Base-by-base conservation (phyloP, 495 filamentous ascomycete genomes). In the Hypoxylon cercidicola region DNA sequence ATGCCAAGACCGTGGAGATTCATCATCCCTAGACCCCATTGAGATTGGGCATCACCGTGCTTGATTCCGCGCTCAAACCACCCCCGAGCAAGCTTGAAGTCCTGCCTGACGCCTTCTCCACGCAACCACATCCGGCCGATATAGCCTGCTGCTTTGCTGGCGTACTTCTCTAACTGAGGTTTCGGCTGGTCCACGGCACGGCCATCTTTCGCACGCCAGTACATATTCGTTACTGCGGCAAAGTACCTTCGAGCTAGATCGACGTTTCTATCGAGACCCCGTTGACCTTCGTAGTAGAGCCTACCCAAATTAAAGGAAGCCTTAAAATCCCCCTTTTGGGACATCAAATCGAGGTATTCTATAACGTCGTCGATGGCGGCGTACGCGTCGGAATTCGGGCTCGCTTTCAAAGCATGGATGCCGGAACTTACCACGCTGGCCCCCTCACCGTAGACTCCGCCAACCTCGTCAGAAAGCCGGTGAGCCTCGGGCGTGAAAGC, bases 291-390 rank as follows among this genome's bases (percentile, higher is more conserved):
- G 68, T 97, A 98, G 67, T 97, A 88, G 59, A 97, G 85, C 57
- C 90, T 87, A 16, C 91, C 95, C 0, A 99, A 81, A 54, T 89
- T 93, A 73, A 93, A 97, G 0, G 92, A 96, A 3, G 95, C 92
- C 69, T 93, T 95, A 62, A 96, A 84, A 66, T 98, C 93, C 5
- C 93, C 93, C 71, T 97, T 97, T 60, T 92, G 86, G 6, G 93
- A 93, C 87, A 97, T 89, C 50, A 98, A 80, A 73, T 97, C 93
- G 67, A 97, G 79, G 66, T 96, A 99, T 74, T 99, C 95, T 54
- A 98, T 84, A 15, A 98, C 87, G 75, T 98, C 94, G 57, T 97
- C 95, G 44, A 97, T 82, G 12, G 91, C 89, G 2, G 93, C 91
- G 56, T 94, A 87, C 0, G 87, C 83, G 64, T 93, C 89, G 0